Evolutionary conservation across 139 green algal genomes (phyloP), one percentile per base, ranked within the genome.

Genomic region (Tetraselmis chui): DNA sequence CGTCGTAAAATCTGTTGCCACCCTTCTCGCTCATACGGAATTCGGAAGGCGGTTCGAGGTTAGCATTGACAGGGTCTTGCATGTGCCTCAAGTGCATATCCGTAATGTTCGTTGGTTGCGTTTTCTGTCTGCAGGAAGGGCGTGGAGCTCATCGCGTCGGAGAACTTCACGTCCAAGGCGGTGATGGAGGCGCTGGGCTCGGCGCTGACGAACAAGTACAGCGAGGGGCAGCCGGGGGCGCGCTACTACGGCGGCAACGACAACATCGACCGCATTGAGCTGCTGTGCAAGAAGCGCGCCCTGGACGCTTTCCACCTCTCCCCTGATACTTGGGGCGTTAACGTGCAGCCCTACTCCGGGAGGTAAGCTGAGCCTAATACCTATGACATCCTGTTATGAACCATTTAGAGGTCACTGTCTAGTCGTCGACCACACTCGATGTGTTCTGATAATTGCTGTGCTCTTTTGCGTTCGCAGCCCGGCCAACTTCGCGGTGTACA

Each of bases 161-260:
- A 99, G 90, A 99, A 99, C 89, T 99, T 99, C 88, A 98, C 96
- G 0, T 96, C 90, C 5, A 88, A 84, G 26, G 96, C 95, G 78
- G 45, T 67, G 11, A 67, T 67, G 45, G 18, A 5, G 5, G 5
- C 92, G 1, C 89, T 97, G 31, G 95, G 95, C 25, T 96, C 90
- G 26, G 97, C 95, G 85, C 95, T 99, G 92, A 99, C 96, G 81
- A 99, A 99, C 95, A 99, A 99, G 88, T 99, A 99, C 90, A 95
- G 87, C 23, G 94, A 97, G 86, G 94, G 94, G 18, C 88, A 93
- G 29, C 94, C 94, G 1, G 89, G 90, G 25, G 93, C 91, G 1
- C 89, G 95, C 26, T 98, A 98, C 88, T 99, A 99, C 81, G 96
- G 96, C 67, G 96, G 96, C 86, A 99, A 99, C 89, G 96, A 99